phyloP scores from a whole-genome alignment of 2,329 filamentous ascomycete species.

The Talaromyces sp. region DNA sequence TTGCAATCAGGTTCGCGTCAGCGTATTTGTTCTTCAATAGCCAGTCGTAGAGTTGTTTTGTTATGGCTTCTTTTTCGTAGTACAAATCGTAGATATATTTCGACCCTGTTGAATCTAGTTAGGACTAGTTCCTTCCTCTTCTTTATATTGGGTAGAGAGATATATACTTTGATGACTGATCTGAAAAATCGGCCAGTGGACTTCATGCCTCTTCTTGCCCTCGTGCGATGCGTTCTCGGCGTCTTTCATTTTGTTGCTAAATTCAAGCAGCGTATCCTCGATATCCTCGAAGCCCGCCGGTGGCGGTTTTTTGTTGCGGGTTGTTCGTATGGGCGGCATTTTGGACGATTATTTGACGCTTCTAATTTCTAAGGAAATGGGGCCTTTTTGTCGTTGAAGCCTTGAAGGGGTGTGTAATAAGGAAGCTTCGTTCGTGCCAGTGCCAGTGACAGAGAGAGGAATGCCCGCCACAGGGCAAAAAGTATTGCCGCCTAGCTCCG shows the following conservation, averaged over 20 bases:
- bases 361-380: not conserved
- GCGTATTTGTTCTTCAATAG: constrained; percentile 95
- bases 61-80: constrained; percentile 96
- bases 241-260: constrained; percentile 66
- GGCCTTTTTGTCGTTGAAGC: not conserved
- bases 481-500: constrained; percentile 25
- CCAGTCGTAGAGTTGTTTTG: constrained; percentile 89
- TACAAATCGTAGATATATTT: constrained; percentile 97
- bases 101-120: constrained; percentile 43
- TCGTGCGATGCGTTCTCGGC: constrained; percentile 82
- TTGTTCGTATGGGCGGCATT: constrained; percentile 60
- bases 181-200: constrained; percentile 95
- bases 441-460: too few species aligned
- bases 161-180: constrained; percentile 82
- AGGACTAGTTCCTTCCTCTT: not conserved
- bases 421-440: not conserved
- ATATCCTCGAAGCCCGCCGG: constrained; percentile 65
- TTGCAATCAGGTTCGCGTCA: constrained; percentile 91
- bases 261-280: constrained; percentile 64
- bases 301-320: constrained; percentile 59
- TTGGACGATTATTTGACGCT: constrained; percentile 1
- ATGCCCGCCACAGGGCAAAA: constrained; percentile 10
- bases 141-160: not conserved
- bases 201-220: constrained; percentile 82
- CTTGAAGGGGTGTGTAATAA: not conserved